Evolutionary conservation across 345 rosid species (phyloP), one percentile per base, ranked within the genome.

Genomic region (Sonneratia caseolaris): DNA sequence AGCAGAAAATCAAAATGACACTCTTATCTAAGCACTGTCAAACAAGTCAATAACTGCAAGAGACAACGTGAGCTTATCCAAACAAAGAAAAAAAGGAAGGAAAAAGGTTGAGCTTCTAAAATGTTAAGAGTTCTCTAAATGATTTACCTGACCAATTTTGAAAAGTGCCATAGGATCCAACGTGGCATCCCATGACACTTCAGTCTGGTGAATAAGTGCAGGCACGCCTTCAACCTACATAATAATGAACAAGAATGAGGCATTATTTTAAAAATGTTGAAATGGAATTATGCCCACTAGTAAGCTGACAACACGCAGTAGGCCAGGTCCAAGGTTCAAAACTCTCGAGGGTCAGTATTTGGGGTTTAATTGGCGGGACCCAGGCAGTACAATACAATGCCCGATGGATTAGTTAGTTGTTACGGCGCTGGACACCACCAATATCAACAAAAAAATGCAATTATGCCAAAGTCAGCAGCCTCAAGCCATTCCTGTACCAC

Each of bases 141-240:
- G 21, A 49, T 66, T 68, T 86, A 89, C 98, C 98, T 94, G 96
- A 71, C 93, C 98, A 73, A 90, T 79, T 84, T 89, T 86, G 76
- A 88, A 89, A 85, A 77, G 83, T 64, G 96, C 86, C 66, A 85
- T 84, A 78, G 93, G 96, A 80, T 92, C 96, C 83, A 92, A 85
- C 24, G 97, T 89, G 70, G 96, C 91, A 90, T 90, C 93, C 99
- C 97, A 95, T 70, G 97, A 95, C 66, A 95, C 92, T 78, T 95
- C 97, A 4, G 91, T 79, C 66, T 92, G 95, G 85, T 92, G 97
- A 85, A 95, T 88, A 73, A 95, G 75, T 43, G 99, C 99, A 77
- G 91, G 82, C 71, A 86, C 97, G 9, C 84, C 96, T 80, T 95
- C 97, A 70, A 95, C 87, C 99, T 79, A 27, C 11, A 70, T 21